Evolutionary conservation across 2,329 filamentous ascomycete genomes (phyloP).

Genomic region (Aspergillus brasiliensis): DNA sequence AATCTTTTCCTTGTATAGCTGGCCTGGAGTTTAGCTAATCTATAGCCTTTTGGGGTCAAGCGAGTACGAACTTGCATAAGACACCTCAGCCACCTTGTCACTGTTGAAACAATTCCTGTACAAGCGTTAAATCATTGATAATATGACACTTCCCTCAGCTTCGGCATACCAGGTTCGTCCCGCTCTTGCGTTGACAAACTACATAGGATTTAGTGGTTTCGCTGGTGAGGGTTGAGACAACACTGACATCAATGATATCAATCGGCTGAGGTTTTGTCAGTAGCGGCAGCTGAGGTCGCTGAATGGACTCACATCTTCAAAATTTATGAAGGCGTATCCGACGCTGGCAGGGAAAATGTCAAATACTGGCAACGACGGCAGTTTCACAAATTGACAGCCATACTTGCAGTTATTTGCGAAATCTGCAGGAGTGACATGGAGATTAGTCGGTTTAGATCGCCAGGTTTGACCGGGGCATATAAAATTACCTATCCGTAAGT

Average conservation of each 20-base stretch:
- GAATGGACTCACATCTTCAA: constrained; percentile 66
- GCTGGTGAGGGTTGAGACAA: background rate
- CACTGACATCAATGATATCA: constrained; percentile 69
- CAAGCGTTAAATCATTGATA: constrained; percentile 13
- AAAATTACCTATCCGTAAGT: constrained; percentile 73
- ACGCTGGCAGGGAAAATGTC: constrained; percentile 59
- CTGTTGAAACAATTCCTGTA: constrained; percentile 77
- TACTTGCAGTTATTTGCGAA: constrained; percentile 83
- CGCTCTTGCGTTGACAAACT: constrained; percentile 72
- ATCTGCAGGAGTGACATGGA: constrained; percentile 47
- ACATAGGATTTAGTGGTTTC: constrained; percentile 20
- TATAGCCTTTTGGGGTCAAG: background rate
- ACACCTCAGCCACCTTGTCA: constrained; percentile 84
- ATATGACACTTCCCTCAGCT: constrained; percentile 6
- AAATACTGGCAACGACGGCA: constrained; percentile 3
- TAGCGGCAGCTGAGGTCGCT: background rate
- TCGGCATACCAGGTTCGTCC: constrained; percentile 66
- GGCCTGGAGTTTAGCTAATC: constrained; percentile 29
- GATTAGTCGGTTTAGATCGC: background rate
- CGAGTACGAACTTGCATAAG: constrained; percentile 78
- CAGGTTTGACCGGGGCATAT: background rate
- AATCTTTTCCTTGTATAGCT: constrained; percentile 92
- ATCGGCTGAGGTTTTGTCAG: constrained; percentile 60
- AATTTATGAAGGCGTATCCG: constrained; percentile 97
- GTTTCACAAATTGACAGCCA: constrained; percentile 36